Base-by-base conservation (phyloP, 345 rosid genomes). In the Eucalyptus lansdowneana region DNA sequence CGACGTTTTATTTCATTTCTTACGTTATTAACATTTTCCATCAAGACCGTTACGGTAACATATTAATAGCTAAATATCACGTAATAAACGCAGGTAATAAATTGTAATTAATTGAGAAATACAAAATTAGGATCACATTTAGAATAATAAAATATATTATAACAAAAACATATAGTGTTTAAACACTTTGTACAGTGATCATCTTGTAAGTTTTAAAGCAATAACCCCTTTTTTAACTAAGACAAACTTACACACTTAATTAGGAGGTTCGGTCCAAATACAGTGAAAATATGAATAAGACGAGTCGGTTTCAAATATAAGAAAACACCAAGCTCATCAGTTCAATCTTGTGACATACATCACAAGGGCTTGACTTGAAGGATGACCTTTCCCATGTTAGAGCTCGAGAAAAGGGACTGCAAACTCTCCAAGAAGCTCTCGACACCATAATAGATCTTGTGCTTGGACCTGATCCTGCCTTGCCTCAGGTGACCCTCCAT, bases 371-470 rank as follows among this genome's bases (percentile, higher is more conserved):
- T 87, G 6, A 93, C 62, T 90, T 93, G 92, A 49, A 94, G 40
- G 21, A 93, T 31, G 86, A 93, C 94, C 90, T 94, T 93, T 14
- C 95, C 94, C 14, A 29, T 5, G 87, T 92, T 93, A 80, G 90
- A 87, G 91, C 93, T 92, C 9, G 94, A 89, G 90, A 93, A 94
- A 24, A 94, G 85, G 42, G 96, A 93, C 21, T 51, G 88, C 8
- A 93, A 19, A 87, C 94, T 91, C 81, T 94, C 93, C 87, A 67
- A 10, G 58, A 94, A 93, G 91, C 92, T 91, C 34, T 93, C 94
- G 83, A 93, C 89, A 13, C 95, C 95, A 25, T 45, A 19, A 86
- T 89, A 90, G 40, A 91, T 88, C 83, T 80, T 86, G 86, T 90
- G 88, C 72, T 90, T 93, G 88, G 93, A 90, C 16, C 15, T 60